Conservation (phyloP, 306 rosid species). For the Malus asiatica region DNA sequence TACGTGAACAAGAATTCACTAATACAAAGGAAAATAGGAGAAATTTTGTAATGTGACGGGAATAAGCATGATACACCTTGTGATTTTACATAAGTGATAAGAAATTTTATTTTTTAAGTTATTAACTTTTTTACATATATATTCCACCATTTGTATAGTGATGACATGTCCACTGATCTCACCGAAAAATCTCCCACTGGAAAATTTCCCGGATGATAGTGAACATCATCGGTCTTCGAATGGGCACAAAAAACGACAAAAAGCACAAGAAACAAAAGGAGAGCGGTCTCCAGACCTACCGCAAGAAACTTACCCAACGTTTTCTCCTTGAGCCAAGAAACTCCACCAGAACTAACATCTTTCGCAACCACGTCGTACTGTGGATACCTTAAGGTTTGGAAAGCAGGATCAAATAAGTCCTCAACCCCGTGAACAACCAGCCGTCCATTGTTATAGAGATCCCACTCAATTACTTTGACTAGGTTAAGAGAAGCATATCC, state of each 20-base stretch:
- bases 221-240: not conserved
- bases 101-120: no score
- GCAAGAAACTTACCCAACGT: not conserved
- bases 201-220: no score
- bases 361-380: not conserved
- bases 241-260: not conserved
- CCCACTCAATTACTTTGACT: not conserved
- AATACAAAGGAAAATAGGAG: not conserved
- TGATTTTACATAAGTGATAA: no score
- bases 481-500: not conserved
- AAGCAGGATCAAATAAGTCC: slow-evolving; percentile 2
- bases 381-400: not conserved
- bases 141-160: no score
- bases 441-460: not conserved
- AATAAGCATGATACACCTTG: no score
- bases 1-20: no score
- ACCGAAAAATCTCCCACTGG: no score
- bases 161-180: no score
- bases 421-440: slow-evolving; percentile 1
- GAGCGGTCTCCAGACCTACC: no score
- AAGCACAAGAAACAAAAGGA: no score
- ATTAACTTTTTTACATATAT: no score
- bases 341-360: not conserved
- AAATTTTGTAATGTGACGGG: no score
- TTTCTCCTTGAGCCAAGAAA: not conserved